phyloP scores from a whole-genome alignment of 192 early-diverging fungal genomes.

The Spinellus fusiger region DNA sequence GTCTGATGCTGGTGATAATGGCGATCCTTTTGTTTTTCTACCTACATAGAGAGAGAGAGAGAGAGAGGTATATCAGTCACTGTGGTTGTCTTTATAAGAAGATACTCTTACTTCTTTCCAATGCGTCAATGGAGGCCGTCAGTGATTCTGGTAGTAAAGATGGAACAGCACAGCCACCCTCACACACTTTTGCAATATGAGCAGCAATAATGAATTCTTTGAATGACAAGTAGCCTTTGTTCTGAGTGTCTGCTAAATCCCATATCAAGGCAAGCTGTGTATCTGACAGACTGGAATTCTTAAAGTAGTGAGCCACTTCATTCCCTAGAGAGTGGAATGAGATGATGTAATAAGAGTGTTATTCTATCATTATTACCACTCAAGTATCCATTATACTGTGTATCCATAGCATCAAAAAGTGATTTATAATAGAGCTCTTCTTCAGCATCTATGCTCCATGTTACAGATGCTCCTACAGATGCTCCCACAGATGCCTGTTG shows the following conservation, averaged over 20 bases:
- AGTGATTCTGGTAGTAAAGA: background rate
- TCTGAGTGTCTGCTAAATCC: slow-evolving; percentile 56
- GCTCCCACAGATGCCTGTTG: no score
- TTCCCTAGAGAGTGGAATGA: background rate
- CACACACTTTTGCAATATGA: slow-evolving; percentile 56
- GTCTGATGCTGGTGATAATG: no score
- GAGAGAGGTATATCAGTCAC: no score
- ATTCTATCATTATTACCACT: slow-evolving; percentile 21
- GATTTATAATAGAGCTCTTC: no score
- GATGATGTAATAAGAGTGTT: background rate
- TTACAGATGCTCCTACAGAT: background rate
- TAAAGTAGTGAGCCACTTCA: background rate
- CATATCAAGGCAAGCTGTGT: background rate
- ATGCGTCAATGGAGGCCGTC: background rate
- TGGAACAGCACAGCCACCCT: slow-evolving; percentile 44
- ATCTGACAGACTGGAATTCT: background rate
- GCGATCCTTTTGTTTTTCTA: no score
- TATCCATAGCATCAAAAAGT: no score
- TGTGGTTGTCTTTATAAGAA: no score
- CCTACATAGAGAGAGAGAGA: no score
- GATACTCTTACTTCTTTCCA: background rate
- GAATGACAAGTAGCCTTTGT: slow-evolving; percentile 44
- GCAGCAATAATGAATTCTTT: slow-evolving; percentile 71
- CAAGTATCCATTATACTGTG: no score
- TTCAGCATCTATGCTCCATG: background rate